These are phyloP conservation scores for Picea glauca DNA, from an alignment of 75 land plant species.

Conservation along the genomic window DNA sequence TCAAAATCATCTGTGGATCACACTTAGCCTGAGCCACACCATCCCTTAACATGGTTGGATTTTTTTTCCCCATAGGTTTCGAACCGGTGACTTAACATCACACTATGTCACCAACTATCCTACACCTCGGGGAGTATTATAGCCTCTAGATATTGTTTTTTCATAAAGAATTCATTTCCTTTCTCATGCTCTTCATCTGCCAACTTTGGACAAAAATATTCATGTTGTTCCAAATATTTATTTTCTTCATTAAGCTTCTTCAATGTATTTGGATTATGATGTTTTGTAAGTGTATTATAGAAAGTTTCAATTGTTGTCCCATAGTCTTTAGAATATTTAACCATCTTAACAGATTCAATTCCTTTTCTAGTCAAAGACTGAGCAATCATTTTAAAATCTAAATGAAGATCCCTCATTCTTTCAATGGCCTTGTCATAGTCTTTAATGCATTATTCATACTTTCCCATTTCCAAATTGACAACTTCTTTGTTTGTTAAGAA, in stretches of 20 bases:
- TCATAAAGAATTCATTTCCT: conserved; percentile 92
- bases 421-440: conserved; percentile 63
- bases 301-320: conserved; percentile 88
- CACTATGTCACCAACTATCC: too few relatives aligned
- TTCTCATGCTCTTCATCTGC: conserved; percentile 96
- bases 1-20: too few relatives aligned
- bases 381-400: conserved; percentile 92
- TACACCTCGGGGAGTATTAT: conserved; percentile 16
- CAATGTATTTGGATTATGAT: conserved; percentile 92
- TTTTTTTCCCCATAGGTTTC: too few relatives aligned
- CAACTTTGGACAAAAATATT: conserved; percentile 77
- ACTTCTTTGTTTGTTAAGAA: too few relatives aligned
- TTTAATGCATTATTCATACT: too few relatives aligned
- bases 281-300: conserved; percentile 94
- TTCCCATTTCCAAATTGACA: too few relatives aligned
- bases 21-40: too few relatives aligned
- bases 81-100: too few relatives aligned
- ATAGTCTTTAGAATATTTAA: conserved; percentile 69
- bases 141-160: conserved; percentile 93
- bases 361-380: conserved; percentile 93
- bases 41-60: too few relatives aligned
- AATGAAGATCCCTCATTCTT: conserved; percentile 71
- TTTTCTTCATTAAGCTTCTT: conserved; percentile 95
- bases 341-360: conserved; percentile 33
- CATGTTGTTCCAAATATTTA: conserved; percentile 91